A percentile compares a stretch with the other conserved stretches of the same genome.
Evolutionary conservation across 2,329 filamentous ascomycete genomes (phyloP).

Genomic region (Penicillium crustosum): DNA sequence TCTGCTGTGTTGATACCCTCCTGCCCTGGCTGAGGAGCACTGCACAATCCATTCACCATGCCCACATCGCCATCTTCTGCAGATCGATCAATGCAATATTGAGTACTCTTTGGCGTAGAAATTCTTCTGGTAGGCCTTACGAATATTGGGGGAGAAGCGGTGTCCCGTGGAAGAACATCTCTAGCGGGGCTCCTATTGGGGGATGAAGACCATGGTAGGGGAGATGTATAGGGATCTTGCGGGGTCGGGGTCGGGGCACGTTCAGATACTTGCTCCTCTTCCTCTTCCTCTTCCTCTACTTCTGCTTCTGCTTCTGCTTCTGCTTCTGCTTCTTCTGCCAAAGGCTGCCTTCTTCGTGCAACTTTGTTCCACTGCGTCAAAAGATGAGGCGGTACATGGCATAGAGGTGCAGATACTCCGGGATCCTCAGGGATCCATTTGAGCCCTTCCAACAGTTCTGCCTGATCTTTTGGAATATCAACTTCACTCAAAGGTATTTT

Average conservation of each 20-base stretch:
- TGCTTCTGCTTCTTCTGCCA: background rate
- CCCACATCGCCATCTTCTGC: background rate
- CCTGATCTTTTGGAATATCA: conserved; percentile 52
- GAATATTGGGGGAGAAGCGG: conserved; percentile 25
- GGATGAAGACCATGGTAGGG: conserved; percentile 22
- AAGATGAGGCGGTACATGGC: conserved; percentile 38
- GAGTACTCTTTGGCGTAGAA: background rate
- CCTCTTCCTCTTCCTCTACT: conserved; percentile 7
- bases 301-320: background rate
- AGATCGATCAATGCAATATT: background rate
- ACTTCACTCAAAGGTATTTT: conserved; percentile 46
- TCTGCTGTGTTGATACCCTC: too few relatives aligned
- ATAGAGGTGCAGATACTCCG: conserved; percentile 28
- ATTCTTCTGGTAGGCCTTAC: background rate
- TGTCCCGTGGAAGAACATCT: conserved; percentile 30
- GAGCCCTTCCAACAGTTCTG: conserved; percentile 47
- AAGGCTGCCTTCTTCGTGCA: conserved; percentile 16
- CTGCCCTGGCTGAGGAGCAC: background rate
- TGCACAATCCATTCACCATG: background rate
- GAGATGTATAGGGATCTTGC: conserved; percentile 20
- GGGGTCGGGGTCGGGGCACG: conserved; percentile 11
- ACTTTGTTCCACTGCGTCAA: conserved; percentile 40
- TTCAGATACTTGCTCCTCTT: conserved; percentile 4
- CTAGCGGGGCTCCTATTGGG: conserved; percentile 13
- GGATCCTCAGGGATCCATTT: conserved; percentile 38